phyloP scores from a whole-genome alignment of 495 filamentous ascomycete species.

The Penicillium angulare region DNA sequence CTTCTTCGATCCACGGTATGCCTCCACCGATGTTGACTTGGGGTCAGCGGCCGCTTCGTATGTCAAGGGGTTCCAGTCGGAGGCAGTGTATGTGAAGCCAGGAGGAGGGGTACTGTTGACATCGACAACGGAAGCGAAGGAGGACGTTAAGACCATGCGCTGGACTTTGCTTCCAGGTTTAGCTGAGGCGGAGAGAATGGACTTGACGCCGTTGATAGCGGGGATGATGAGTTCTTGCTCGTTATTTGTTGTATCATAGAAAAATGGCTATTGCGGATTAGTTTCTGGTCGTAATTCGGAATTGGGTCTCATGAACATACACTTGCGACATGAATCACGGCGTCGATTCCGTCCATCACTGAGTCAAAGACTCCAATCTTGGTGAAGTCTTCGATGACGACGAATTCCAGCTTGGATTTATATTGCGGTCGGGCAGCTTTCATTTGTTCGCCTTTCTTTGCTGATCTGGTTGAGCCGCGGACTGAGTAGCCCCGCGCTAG shows the following conservation, averaged over 20 bases:
- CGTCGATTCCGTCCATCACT: conserved; percentile 33
- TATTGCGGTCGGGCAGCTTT: conserved; percentile 28
- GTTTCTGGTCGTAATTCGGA: neutral
- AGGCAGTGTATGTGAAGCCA: conserved; percentile 56
- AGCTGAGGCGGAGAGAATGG: conserved; percentile 29
- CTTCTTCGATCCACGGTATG: conserved; percentile 63
- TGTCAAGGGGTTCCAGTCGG: conserved; percentile 75
- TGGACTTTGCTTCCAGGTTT: conserved; percentile 59
- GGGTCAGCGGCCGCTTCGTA: conserved; percentile 50
- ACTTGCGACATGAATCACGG: conserved; percentile 42
- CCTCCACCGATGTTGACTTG: conserved; percentile 37
- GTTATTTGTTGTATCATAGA: conserved; percentile 48
- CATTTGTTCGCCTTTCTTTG: conserved; percentile 31
- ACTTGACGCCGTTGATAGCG: conserved; percentile 54
- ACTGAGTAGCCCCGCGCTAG: conserved; percentile 31
- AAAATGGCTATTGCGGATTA: conserved; percentile 14
- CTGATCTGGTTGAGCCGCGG: conserved; percentile 37
- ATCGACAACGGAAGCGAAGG: conserved; percentile 67
- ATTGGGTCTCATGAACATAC: conserved; percentile 14
- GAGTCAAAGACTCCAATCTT: conserved; percentile 33
- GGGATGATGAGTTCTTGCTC: conserved; percentile 70
- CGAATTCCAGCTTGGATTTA: conserved; percentile 30
- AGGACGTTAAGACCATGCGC: conserved; percentile 70
- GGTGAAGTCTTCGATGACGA: conserved; percentile 38
- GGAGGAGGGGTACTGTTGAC: conserved; percentile 34